Evolutionary conservation across 139 green algal species (phyloP).

Genomic region (Zygnema circumcarinatum): DNA sequence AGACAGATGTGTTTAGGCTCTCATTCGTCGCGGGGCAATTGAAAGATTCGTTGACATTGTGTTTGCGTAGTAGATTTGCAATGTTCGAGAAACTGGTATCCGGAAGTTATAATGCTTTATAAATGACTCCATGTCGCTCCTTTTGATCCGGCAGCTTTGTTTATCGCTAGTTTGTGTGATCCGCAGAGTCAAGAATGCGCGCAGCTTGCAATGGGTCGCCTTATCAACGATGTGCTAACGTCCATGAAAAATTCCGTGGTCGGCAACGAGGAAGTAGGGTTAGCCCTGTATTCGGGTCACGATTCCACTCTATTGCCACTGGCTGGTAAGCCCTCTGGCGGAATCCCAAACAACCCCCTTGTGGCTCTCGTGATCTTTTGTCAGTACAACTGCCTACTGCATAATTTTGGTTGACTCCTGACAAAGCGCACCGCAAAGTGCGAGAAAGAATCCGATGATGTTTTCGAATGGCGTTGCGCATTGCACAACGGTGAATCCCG

Average conservation of each 20-base stretch:
- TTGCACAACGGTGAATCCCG: too few species aligned
- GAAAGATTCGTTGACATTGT: too few species aligned
- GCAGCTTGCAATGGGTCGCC: slow-evolving; percentile 32
- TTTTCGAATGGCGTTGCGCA: too few species aligned
- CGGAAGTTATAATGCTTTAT: too few species aligned
- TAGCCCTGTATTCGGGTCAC: slow-evolving; percentile 42
- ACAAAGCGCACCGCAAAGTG: neutral
- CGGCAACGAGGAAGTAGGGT: neutral
- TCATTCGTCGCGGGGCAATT: too few species aligned
- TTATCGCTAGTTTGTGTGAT: too few species aligned
- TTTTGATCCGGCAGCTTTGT: too few species aligned
- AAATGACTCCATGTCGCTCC: too few species aligned
- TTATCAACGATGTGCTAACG: slow-evolving; percentile 12
- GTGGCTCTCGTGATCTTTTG: neutral
- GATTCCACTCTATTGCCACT: slow-evolving; percentile 45
- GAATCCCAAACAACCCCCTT: neutral
- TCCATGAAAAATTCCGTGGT: slow-evolving; percentile 15
- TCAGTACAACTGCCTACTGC: neutral
- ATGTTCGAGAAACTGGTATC: too few species aligned
- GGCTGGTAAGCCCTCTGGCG: slow-evolving; percentile 10
- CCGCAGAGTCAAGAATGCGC: slow-evolving; percentile 28
- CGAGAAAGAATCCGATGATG: too few species aligned
- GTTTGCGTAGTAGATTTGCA: too few species aligned
- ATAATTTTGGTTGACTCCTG: neutral
- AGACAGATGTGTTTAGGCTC: too few species aligned